These are phyloP conservation scores for Scheffersomyces cryptocercus DNA, from an alignment of 1,139 yeast genomes.

Conservation along the genomic window DNA sequence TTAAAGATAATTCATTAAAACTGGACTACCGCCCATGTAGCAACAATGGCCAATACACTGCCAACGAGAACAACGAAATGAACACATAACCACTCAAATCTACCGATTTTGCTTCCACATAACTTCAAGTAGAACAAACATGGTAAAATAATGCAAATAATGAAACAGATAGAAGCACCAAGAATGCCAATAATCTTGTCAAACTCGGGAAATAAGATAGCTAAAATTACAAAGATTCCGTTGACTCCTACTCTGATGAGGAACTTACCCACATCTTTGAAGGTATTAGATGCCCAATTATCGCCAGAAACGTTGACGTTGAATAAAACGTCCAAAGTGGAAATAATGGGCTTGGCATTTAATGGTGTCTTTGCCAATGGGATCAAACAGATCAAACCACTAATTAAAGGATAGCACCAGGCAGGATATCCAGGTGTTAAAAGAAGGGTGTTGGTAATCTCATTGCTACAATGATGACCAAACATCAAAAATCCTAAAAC, in stretches of 20 bases:
- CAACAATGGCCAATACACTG: constrained; percentile 31
- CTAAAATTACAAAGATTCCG: constrained; percentile 48
- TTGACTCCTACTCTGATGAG: constrained; percentile 48
- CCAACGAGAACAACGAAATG: constrained; percentile 24
- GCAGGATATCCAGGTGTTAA: constrained; percentile 71
- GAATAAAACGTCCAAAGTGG: constrained; percentile 51
- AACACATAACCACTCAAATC: constrained; percentile 25
- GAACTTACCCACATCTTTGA: constrained; percentile 13
- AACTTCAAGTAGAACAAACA: constrained; percentile 52
- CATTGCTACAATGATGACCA: constrained; percentile 74
- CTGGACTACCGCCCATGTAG: constrained; percentile 43
- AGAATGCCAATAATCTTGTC: constrained; percentile 57
- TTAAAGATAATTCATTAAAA: constrained; percentile 12
- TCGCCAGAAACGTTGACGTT: constrained; percentile 13
- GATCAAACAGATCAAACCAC: constrained; percentile 72
- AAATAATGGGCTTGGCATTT: constrained; percentile 81
- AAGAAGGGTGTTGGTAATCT: constrained; percentile 77
- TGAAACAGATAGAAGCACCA: constrained; percentile 59
- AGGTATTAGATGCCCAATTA: not conserved
- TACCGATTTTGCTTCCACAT: constrained; percentile 24
- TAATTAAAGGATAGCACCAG: constrained; percentile 62
- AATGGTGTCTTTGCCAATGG: constrained; percentile 89
- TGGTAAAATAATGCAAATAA: constrained; percentile 58
- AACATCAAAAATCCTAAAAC: constrained; percentile 85
- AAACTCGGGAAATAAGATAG: constrained; percentile 59